Conservation (phyloP, 768 basidiomycete genomes). For the Gyrodon lividus region DNA sequence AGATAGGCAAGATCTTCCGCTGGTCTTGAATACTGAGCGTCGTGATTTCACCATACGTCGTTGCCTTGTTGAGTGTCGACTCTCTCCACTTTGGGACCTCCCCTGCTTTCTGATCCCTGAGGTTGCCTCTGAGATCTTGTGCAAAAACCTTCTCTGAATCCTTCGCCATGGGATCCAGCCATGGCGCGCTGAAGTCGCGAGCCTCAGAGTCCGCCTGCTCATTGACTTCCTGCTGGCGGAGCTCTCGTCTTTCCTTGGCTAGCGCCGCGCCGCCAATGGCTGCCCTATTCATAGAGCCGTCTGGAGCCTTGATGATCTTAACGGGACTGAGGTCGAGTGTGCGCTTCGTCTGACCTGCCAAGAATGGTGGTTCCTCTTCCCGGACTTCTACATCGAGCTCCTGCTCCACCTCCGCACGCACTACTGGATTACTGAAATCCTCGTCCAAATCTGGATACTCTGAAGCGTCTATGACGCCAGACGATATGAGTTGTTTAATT, state of each 20-base stretch:
- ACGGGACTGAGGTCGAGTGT: slow-evolving; percentile 95
- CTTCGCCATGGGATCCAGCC: slow-evolving; percentile 97
- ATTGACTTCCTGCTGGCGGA: slow-evolving; percentile 92
- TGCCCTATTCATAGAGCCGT: slow-evolving; percentile 94
- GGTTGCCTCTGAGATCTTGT: slow-evolving; percentile 81
- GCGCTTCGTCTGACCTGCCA: slow-evolving; percentile 94
- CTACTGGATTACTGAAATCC: slow-evolving; percentile 72
- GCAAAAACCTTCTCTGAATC: slow-evolving; percentile 87
- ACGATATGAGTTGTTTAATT: slow-evolving; percentile 97
- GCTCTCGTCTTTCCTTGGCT: slow-evolving; percentile 92
- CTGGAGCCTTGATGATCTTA: slow-evolving; percentile 97
- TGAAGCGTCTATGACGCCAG: slow-evolving; percentile 86
- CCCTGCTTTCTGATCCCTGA: slow-evolving; percentile 79
- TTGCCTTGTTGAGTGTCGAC: slow-evolving; percentile 90
- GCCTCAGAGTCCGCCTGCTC: slow-evolving; percentile 93
- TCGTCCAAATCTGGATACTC: slow-evolving; percentile 95
- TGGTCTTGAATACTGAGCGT: slow-evolving; percentile 91
- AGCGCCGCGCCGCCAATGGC: slow-evolving; percentile 91
- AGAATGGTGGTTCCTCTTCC: slow-evolving; percentile 95
- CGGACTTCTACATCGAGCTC: slow-evolving; percentile 96
- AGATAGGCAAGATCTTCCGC: slow-evolving; percentile 87
- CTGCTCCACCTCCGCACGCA: slow-evolving; percentile 88
- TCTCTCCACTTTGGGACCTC: slow-evolving; percentile 91
- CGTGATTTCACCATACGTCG: slow-evolving; percentile 94
- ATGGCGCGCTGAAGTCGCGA: slow-evolving; percentile 92